Evolutionary conservation across 345 rosid genomes (phyloP).

Genomic region (Citrus glauca): DNA sequence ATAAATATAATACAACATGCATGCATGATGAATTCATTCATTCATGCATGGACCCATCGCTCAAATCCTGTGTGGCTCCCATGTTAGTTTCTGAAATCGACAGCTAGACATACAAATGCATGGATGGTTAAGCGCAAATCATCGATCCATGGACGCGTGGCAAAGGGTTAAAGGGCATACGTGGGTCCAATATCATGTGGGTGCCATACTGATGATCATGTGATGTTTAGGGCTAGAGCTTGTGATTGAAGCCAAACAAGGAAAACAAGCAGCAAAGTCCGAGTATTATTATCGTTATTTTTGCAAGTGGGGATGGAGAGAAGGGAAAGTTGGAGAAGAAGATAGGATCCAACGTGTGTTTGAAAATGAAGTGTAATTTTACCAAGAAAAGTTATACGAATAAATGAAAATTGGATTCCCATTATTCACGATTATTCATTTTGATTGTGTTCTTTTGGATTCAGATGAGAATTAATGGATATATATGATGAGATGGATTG

Average conservation of each 20-base stretch:
- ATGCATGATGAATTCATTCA: not conserved
- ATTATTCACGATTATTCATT: not conserved
- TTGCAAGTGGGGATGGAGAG: conserved; percentile 11
- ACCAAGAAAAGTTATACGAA: not conserved
- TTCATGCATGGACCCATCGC: not conserved
- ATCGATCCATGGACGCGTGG: conserved; percentile 12
- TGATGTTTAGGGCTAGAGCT: conserved; percentile 15
- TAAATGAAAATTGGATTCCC: too few relatives aligned
- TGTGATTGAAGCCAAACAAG: conserved; percentile 16
- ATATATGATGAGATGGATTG: not conserved
- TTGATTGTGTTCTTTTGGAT: not conserved
- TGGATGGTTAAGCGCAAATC: conserved; percentile 3
- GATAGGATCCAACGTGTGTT: conserved; percentile 30
- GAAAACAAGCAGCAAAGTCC: not conserved
- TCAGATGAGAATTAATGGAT: not conserved
- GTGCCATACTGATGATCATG: conserved; percentile 33
- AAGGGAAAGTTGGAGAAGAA: conserved; percentile 11
- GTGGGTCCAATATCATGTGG: conserved; percentile 28
- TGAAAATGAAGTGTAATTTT: conserved; percentile 11
- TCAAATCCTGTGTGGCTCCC: not conserved
- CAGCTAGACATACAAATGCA: not conserved
- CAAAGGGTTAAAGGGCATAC: not conserved
- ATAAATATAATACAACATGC: conserved; percentile 5
- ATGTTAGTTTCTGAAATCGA: not conserved
- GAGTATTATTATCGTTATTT: conserved; percentile 3